Conservation (phyloP, 495 filamentous ascomycete species). For the Neurospora sp. region DNA sequence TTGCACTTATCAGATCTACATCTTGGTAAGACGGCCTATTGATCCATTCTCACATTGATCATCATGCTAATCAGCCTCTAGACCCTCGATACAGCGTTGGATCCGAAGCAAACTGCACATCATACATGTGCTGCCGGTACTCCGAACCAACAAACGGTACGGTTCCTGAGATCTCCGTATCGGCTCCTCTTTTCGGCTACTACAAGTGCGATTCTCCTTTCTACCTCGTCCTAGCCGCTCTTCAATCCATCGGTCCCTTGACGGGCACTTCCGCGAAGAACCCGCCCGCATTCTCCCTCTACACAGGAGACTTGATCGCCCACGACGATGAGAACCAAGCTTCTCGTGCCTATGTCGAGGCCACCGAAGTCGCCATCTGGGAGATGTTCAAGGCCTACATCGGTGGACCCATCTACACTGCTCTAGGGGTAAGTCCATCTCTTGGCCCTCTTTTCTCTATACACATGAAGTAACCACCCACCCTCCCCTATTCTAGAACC, state of each 20-base stretch:
- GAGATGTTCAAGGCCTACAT: slow-evolving; percentile 47
- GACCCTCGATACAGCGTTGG: slow-evolving; percentile 46
- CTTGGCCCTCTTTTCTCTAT: no score
- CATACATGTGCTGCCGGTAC: slow-evolving; percentile 45
- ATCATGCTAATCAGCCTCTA: not conserved
- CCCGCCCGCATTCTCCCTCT: slow-evolving; percentile 40
- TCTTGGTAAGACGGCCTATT: slow-evolving; percentile 18
- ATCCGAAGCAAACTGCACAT: slow-evolving; percentile 47
- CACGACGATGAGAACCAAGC: slow-evolving; percentile 40
- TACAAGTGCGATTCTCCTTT: slow-evolving; percentile 51
- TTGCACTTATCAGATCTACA: slow-evolving; percentile 53
- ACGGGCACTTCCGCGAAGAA: slow-evolving; percentile 40
- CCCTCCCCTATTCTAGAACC: no score
- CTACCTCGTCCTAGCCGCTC: slow-evolving; percentile 45
- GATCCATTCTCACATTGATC: not conserved
- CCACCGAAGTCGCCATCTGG: slow-evolving; percentile 40
- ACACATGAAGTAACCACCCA: no score
- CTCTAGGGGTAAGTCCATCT: slow-evolving; percentile 20
- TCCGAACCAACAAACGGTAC: slow-evolving; percentile 9
- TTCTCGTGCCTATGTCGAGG: slow-evolving; percentile 39
- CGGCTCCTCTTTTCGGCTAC: slow-evolving; percentile 44
- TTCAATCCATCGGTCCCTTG: slow-evolving; percentile 47
- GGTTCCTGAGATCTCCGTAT: slow-evolving; percentile 25
- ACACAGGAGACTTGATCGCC: slow-evolving; percentile 48
- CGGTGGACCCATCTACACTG: slow-evolving; percentile 43